Evolutionary conservation across 2,329 filamentous ascomycete genomes (phyloP).

Genomic region (Fusarium anthophilum): DNA sequence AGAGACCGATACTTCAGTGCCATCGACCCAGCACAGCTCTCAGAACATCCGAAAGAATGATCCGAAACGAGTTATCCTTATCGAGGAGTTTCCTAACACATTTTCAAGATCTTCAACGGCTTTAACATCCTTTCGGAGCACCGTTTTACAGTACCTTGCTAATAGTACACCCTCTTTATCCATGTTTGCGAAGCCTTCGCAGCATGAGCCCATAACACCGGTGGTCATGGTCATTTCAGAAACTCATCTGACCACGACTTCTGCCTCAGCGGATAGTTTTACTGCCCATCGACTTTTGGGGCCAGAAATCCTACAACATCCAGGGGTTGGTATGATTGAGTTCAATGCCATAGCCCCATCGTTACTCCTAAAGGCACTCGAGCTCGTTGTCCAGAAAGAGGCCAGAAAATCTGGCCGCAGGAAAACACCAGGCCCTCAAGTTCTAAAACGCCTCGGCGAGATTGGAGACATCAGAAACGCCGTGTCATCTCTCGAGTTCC

Average conservation of each 20-base stretch:
- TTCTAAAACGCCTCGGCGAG: slow-evolving; percentile 82
- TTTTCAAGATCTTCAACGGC: slow-evolving; percentile 72
- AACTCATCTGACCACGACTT: slow-evolving; percentile 84
- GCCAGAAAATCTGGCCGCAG: slow-evolving; percentile 79
- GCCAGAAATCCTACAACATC: slow-evolving; percentile 84
- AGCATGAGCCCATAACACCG: slow-evolving; percentile 66
- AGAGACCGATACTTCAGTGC: slow-evolving; percentile 52
- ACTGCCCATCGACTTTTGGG: slow-evolving; percentile 92
- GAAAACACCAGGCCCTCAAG: slow-evolving; percentile 78
- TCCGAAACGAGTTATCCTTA: slow-evolving; percentile 68
- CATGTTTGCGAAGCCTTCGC: slow-evolving; percentile 54
- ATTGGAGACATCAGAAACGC: slow-evolving; percentile 93
- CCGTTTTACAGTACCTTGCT: slow-evolving; percentile 79
- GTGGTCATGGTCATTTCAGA: slow-evolving; percentile 93
- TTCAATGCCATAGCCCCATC: slow-evolving; percentile 94
- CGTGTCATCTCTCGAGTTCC: slow-evolving; percentile 90
- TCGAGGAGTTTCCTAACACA: slow-evolving; percentile 86
- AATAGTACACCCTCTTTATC: slow-evolving; percentile 68
- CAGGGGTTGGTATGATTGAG: slow-evolving; percentile 81
- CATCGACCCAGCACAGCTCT: slow-evolving; percentile 39
- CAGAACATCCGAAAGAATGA: slow-evolving; percentile 28
- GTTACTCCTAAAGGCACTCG: slow-evolving; percentile 83
- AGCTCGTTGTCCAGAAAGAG: slow-evolving; percentile 85
- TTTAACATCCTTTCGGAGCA: slow-evolving; percentile 76
- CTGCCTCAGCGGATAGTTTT: slow-evolving; percentile 87